Base-by-base conservation (phyloP, 257 asterid genomes). In the Lithospermum erythrorhizon region DNA sequence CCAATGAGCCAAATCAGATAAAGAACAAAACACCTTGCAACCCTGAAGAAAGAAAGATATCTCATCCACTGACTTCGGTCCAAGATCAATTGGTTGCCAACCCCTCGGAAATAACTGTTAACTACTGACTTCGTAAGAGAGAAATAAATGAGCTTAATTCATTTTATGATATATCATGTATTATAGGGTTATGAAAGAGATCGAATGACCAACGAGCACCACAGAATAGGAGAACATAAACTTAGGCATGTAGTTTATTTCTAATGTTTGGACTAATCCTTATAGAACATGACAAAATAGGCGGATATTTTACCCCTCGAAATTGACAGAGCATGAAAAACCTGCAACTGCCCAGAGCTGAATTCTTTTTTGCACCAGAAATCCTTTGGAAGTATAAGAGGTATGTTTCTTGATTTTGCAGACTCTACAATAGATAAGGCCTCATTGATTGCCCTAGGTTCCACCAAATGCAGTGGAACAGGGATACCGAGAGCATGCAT, bases 1-100 rank as follows among this genome's bases (percentile, higher is more conserved):
- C 49, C 49, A 41, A 11, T 17, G 3, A 41, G 18, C 49, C 49
- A 41, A 14, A 41, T 41, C 49, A 41, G 49, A 41, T 3, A 47
- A 9, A 5, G 13, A 6, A n/a, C 1, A 23, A 19, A 45, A 22
- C 69, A 87, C 98, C 98, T 85, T 78, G 80, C 86, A 86, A 63
- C 69, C 69, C 62, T 84, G 81, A 70, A 88, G 86, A 57, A 72
- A 57, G 66, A 55, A 6, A 59, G 68, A 57, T 68, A 91, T 80
- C 58, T 82, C 88, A 73, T 79, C 81, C 71, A 88, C 79, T 9
- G 98, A 83, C 56, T 64, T 66, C 48, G 95, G 94, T 68, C 98
- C 98, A 68, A 91, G 73, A 75, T 91, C 98, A 75, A 78, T 76
- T 53, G 98, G 94, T 74, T 67, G 79, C 95, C 93, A 88, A 69